Percentiles rank a stretch among this genome's conserved stretches.
These are phyloP conservation scores for Colletotrichum aenigma DNA, from an alignment of 2,329 filamentous ascomycete genomes.

Conservation along the genomic window DNA sequence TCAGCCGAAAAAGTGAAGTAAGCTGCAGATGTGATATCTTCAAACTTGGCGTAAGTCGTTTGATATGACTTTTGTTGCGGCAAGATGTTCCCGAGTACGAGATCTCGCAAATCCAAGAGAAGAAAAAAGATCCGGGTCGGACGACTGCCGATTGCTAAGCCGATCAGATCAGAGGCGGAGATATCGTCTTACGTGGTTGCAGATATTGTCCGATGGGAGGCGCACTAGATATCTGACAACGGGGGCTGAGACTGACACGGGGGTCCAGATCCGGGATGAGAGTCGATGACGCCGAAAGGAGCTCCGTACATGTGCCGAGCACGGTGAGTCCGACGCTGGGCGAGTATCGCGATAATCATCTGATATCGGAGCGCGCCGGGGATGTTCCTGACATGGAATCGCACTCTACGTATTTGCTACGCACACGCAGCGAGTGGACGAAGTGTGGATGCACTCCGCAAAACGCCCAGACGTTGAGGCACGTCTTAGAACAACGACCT, in stretches of 20 bases:
- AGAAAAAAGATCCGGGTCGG: not conserved
- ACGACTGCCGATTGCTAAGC: not conserved
- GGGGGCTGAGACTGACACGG: not conserved
- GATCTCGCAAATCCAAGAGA: not conserved
- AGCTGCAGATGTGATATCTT: not conserved
- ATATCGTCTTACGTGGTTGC: not conserved
- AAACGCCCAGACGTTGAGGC: not conserved
- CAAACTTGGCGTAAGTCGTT: not conserved
- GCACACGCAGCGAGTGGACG: not conserved
- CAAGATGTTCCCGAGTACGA: not conserved
- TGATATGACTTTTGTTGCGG: not conserved
- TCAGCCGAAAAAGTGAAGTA: not conserved
- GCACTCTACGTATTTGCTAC: not conserved
- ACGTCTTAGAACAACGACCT: not conserved
- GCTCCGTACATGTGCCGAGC: conserved; percentile 2
- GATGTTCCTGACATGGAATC: not conserved
- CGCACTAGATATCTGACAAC: not conserved
- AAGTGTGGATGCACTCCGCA: conserved; percentile 9
- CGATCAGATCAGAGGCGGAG: not conserved
- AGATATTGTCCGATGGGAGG: not conserved
- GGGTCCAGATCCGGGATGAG: not conserved
- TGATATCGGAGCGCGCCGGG: conserved; percentile 10
- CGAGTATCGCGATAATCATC: not conserved
- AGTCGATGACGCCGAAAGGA: not conserved
- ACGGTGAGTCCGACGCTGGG: not conserved